These are phyloP conservation scores for Eimeria necatrix DNA, from an alignment of 169 alveolate species.

Conservation along the genomic window DNA sequence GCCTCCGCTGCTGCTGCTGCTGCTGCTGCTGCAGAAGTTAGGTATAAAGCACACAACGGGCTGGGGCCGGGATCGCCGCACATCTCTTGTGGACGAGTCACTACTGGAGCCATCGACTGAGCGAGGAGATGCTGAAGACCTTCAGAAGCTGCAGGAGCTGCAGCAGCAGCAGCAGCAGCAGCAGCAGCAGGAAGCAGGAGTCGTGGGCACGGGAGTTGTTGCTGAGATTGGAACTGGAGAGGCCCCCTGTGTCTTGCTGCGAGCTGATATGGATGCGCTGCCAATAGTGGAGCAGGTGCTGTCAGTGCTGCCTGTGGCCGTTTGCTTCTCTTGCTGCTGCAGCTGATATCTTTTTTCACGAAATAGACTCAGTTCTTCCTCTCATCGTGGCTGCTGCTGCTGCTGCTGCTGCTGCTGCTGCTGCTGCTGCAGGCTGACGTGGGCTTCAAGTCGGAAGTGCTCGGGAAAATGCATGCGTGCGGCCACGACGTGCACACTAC, in stretches of 20 bases:
- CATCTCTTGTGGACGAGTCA: conserved; percentile 37
- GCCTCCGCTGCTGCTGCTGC: neutral
- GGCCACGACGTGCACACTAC: conserved; percentile 85
- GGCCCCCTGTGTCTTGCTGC: conserved; percentile 76
- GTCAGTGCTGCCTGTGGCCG: neutral
- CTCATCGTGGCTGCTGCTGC: neutral
- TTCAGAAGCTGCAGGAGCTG: conserved; percentile 42
- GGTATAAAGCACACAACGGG: conserved; percentile 68
- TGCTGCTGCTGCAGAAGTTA: conserved; percentile 53
- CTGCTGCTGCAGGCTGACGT: conserved; percentile 71
- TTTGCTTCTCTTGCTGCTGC: neutral
- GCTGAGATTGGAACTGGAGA: conserved; percentile 81
- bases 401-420: neutral
- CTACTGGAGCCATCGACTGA: conserved; percentile 27
- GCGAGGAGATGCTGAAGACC: conserved; percentile 59
- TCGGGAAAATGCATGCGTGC: conserved; percentile 85
- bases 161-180: conserved; percentile 44
- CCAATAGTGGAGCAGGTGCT: conserved; percentile 79
- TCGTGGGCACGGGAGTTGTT: conserved; percentile 79
- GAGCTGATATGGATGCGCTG: conserved; percentile 84
- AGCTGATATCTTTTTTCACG: neutral
- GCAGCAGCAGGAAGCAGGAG: conserved; percentile 5
- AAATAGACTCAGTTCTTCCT: too few species aligned
- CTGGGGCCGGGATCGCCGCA: conserved; percentile 75
- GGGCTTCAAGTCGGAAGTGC: conserved; percentile 61